Evolutionary conservation across 1,284 basidiomycete genomes (phyloP), one percentile per base, ranked within the genome.

Genomic region (Ustilago vetiveriae): DNA sequence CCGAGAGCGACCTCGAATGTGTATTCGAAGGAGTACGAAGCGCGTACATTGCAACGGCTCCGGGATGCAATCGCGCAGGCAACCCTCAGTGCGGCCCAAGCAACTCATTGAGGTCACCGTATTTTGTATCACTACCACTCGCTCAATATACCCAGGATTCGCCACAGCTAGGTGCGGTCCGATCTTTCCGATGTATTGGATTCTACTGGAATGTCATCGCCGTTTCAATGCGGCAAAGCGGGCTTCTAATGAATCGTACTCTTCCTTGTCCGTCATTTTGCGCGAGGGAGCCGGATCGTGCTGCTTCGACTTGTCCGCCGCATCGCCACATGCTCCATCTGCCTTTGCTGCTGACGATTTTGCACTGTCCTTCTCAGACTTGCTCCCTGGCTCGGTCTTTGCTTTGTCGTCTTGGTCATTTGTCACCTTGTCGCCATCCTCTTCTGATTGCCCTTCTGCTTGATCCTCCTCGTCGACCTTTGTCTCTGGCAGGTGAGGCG

Each of bases 211-310:
- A 7, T 17, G 33, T 11, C 33, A 70, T 3, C 39, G 40, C 11
- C 62, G 58, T 45, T 74, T 74, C 13, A 75, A 51, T 16, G 69
- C 66, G 11, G 70, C 73, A 47, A 75, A 75, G 3, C 74, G 59
- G 2, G 51, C 56, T 50, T 66, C 65, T 38, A 74, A 44, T 14
- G 56, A 54, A 27, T 71, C 64, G 48, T 57, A 60, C 23, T 67
- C 70, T 41, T 66, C 52, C 52, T 64, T 55, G 21, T 58, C 62
- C 11, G 53, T 48, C 47, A 36, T 45, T 29, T 60, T 66, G 13
- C 48, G 44, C 40, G 52, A 22, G 39, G 60, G 30, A 23, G 57
- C 46, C 14, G 58, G n/a, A n/a, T 46, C 49, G 16, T 39, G 33
- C 27, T 41, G 44, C 19, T 46, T 50, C 22, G 43, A 17, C 40